These are phyloP conservation scores for Trametes punicea DNA, from an alignment of 768 basidiomycete genomes.

Conservation along the genomic window DNA sequence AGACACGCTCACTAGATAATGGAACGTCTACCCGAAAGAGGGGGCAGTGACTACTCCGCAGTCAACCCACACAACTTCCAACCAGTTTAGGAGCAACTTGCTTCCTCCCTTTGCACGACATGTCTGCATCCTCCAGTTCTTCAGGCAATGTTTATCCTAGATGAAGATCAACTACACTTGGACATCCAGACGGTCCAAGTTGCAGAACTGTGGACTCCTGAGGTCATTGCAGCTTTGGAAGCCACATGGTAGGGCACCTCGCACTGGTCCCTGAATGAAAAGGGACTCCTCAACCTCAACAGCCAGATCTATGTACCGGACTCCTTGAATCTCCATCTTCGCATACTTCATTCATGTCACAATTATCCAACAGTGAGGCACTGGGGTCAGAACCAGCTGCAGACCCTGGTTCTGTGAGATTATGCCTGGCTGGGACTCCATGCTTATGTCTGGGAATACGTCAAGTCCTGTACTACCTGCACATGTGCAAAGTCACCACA, in stretches of 20 bases:
- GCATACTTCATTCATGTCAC: slow-evolving; percentile 26
- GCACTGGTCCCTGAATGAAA: neutral
- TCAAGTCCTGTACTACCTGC: too few relatives aligned
- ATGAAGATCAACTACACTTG: slow-evolving; percentile 19
- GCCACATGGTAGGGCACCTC: neutral
- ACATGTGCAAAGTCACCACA: too few relatives aligned
- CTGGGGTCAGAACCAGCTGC: too few relatives aligned
- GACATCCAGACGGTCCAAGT: slow-evolving; percentile 13
- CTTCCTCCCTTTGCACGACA: slow-evolving; percentile 20
- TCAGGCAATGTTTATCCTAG: slow-evolving; percentile 20
- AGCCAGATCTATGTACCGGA: slow-evolving; percentile 23
- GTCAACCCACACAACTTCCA: slow-evolving; percentile 23
- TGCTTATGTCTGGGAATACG: too few relatives aligned
- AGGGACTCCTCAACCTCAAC: slow-evolving; percentile 16
- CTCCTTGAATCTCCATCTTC: slow-evolving; percentile 22
- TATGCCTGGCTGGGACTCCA: too few relatives aligned
- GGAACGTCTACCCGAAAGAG: too few relatives aligned
- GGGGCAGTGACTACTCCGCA: too few relatives aligned
- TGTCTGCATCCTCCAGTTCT: slow-evolving; percentile 11
- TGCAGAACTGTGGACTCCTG: neutral
- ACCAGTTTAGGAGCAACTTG: slow-evolving; percentile 22
- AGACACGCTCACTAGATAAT: slow-evolving; percentile 21
- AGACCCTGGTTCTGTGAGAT: too few relatives aligned
- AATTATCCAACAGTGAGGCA: too few relatives aligned
- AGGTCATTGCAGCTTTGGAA: neutral